Base-by-base conservation (phyloP, 345 rosid species). In the Bruguiera parviflora region DNA sequence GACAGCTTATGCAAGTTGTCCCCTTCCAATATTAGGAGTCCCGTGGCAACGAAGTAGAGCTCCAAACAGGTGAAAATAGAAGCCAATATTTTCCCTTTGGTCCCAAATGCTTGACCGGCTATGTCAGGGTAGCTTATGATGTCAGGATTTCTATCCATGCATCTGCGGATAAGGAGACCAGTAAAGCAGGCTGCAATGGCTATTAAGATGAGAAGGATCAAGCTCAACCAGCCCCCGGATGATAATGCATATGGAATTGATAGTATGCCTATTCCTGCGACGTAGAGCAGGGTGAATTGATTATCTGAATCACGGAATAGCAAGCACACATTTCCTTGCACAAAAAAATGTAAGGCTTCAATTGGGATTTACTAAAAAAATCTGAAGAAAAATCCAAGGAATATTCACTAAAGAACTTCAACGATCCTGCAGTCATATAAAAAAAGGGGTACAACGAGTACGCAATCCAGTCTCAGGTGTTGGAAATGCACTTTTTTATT, bases 171-270 rank as follows among this genome's bases (percentile, higher is more conserved):
- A 39, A 84, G 74, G 16, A 82, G 27, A 4, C 74, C 80, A 18
- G 85, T 80, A 61, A 71, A 85, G 58, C 66, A 80, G 5, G 85
- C 76, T 19, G 84, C 69, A 1, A 64, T 56, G 8, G 86, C 86
- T 0, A 82, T 73, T 15, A 72, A 63, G 49, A 85, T 4, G 19
- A 80, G 71, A 49, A 80, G 64, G 24, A 79, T 65, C 59, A 82
- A 77, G 66, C 85, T 80, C 58, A 80, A 71, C 83, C 88, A 85
- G 66, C 86, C 88, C 71, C 84, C 82, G 18, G 77, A 64, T 59
- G 83, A 80, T 15, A 82, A 73, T 27, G 86, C 81, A 74, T 78
- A 85, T 63, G 83, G 86, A 35, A 78, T 74, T 25, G 86, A 82
- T 46, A 84, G 64, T 37, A 84, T 80, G 6, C 83, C 88, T 53